Conservation (phyloP, 495 filamentous ascomycete genomes). For the Penicillium tannophilum region DNA sequence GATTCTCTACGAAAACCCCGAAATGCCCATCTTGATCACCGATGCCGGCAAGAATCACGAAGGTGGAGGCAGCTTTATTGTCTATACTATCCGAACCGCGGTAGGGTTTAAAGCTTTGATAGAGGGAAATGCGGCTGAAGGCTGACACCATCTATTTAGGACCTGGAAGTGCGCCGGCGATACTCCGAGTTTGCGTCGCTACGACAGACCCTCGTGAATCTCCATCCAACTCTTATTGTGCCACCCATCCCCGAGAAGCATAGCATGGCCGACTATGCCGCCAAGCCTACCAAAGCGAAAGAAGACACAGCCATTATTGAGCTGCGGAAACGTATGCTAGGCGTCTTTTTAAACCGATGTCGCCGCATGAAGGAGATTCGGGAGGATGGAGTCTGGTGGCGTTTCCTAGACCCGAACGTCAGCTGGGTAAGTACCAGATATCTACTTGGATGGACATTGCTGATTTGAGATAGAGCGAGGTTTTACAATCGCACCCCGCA, state of each 20-base stretch:
- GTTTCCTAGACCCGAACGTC: constrained; percentile 94
- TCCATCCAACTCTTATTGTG: constrained; percentile 93
- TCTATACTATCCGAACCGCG: constrained; percentile 94
- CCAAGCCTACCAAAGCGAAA: constrained; percentile 95
- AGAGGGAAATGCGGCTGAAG: neutral
- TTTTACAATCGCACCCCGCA: constrained; percentile 85
- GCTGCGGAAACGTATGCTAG: constrained; percentile 91
- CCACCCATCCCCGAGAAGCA: constrained; percentile 98
- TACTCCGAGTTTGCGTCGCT: constrained; percentile 98
- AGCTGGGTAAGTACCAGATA: constrained; percentile 76
- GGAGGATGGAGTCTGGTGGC: constrained; percentile 95
- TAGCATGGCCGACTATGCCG: constrained; percentile 96
- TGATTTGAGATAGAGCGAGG: constrained; percentile 68
- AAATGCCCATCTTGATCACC: constrained; percentile 83
- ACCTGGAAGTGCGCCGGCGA: constrained; percentile 88
- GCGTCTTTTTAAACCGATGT: constrained; percentile 92
- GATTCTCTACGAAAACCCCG: constrained; percentile 92
- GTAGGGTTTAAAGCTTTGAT: constrained; percentile 51
- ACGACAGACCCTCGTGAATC: constrained; percentile 79
- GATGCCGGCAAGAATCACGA: constrained; percentile 95
- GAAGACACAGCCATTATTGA: constrained; percentile 97
- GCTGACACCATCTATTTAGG: constrained; percentile 52
- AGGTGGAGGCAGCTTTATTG: constrained; percentile 86
- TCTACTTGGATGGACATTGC: neutral
- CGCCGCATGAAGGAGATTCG: constrained; percentile 89